Percentiles rank a stretch among this genome's conserved stretches.
phyloP scores from a whole-genome alignment of 345 rosid genomes.

The Punica granatum region DNA sequence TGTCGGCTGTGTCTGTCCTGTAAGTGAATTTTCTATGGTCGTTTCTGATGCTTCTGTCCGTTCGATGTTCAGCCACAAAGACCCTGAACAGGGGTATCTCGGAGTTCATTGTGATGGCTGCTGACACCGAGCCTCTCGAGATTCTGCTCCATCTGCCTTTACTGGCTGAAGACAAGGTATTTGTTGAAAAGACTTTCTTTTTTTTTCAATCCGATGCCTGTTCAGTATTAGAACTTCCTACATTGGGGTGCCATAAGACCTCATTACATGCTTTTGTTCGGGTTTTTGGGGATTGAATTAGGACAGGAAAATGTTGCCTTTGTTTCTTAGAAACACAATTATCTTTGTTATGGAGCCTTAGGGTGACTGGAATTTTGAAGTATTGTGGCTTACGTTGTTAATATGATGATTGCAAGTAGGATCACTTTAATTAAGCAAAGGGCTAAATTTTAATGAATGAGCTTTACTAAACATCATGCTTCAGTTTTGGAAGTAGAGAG shows the following conservation, averaged over 20 bases:
- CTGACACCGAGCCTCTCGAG: slow-evolving; percentile 92
- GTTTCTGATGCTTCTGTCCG: too few species aligned
- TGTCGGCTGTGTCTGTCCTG: too few species aligned
- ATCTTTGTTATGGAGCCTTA: not conserved
- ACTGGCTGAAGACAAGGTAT: slow-evolving; percentile 95
- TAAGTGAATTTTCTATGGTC: too few species aligned
- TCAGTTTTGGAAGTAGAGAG: too few species aligned
- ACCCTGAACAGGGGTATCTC: slow-evolving; percentile 91
- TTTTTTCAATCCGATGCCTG: too few species aligned
- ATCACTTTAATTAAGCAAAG: not conserved
- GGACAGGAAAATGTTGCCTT: not conserved
- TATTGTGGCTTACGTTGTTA: not conserved
- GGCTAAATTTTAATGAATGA: too few species aligned
- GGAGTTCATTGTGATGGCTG: slow-evolving; percentile 86
- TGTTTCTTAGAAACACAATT: not conserved
- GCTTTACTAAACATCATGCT: too few species aligned
- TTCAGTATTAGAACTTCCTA: too few species aligned
- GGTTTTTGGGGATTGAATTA: slow-evolving; percentile 33
- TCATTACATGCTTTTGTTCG: slow-evolving; percentile 55
- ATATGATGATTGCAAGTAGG: not conserved
- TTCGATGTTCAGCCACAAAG: too few species aligned
- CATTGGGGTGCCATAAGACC: slow-evolving; percentile 38
- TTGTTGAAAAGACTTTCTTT: too few species aligned
- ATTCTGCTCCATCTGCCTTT: slow-evolving; percentile 90
- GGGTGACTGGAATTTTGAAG: not conserved